Percentiles rank a stretch among this genome's conserved stretches.
Conservation (phyloP, 2,329 filamentous ascomycete genomes). For the Talaromyces islandicus region DNA sequence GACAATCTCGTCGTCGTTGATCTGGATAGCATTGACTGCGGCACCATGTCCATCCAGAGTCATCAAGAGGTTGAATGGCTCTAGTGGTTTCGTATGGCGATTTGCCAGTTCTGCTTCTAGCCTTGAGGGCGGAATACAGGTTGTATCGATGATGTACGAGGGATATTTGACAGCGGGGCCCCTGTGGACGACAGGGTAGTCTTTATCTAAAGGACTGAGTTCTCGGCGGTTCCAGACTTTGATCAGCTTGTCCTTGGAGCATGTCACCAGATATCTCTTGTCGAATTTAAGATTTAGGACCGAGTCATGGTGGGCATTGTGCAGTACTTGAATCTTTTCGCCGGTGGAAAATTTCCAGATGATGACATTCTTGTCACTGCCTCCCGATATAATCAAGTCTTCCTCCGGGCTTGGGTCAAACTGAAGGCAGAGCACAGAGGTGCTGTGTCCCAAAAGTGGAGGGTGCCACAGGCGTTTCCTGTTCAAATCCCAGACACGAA, state of each 20-base stretch:
- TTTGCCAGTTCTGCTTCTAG: conserved; percentile 40
- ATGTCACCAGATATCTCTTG: conserved; percentile 84
- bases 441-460: conserved; percentile 71
- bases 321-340: conserved; percentile 68
- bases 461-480: conserved; percentile 68
- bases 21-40: conserved; percentile 93
- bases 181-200: conserved; percentile 40
- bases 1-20: conserved; percentile 77
- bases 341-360: conserved; percentile 93
- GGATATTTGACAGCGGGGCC: conserved; percentile 43
- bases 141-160: conserved; percentile 50
- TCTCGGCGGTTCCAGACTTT: conserved; percentile 85
- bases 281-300: conserved; percentile 93
- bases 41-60: conserved; percentile 77
- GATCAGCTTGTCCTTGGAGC: conserved; percentile 94
- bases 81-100: conserved; percentile 38
- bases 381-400: conserved; percentile 90
- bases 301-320: conserved; percentile 76
- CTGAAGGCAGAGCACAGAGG: conserved; percentile 89
- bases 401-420: conserved; percentile 85
- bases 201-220: conserved; percentile 45
- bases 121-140: conserved; percentile 31
- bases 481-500: conserved; percentile 85
- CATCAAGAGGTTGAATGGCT: conserved; percentile 71
- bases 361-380: conserved; percentile 85